Evolutionary conservation across 1,139 yeast genomes (phyloP).

Genomic region (Tardiomyces depauwii): DNA sequence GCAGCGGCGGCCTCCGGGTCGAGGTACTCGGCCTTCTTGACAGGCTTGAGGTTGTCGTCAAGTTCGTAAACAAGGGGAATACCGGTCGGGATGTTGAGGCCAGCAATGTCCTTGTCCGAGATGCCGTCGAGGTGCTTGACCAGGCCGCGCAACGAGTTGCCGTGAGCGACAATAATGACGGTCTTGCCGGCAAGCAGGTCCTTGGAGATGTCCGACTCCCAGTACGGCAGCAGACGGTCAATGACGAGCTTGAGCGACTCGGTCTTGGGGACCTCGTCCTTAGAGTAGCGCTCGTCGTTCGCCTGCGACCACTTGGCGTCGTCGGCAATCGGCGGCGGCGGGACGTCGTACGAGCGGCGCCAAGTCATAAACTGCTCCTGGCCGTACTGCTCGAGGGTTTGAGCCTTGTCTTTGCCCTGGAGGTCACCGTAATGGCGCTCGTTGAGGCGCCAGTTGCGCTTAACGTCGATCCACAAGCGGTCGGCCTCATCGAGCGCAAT

Average conservation of each 20-base stretch:
- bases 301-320: conserved; percentile 74
- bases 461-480: conserved; percentile 83
- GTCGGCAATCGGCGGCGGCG: conserved; percentile 84
- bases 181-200: conserved; percentile 82
- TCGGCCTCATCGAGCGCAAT: conserved; percentile 85
- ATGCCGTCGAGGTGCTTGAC: conserved; percentile 94
- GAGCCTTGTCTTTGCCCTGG: conserved; percentile 98
- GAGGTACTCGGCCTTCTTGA: conserved; percentile 90
- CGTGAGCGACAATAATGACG: conserved; percentile 93
- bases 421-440: conserved; percentile 99
- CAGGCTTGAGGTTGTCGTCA: conserved; percentile 77
- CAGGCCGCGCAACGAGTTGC: conserved; percentile 95
- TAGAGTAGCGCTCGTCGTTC: conserved; percentile 87
- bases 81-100: conserved; percentile 96
- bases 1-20: conserved; percentile 99
- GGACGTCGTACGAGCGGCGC: conserved; percentile 97
- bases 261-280: conserved; percentile 79
- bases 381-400: conserved; percentile 80
- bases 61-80: conserved; percentile 96
- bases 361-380: conserved; percentile 89
- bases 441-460: conserved; percentile 95
- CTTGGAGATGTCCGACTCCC: conserved; percentile 87
- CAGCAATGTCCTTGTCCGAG: conserved; percentile 87
- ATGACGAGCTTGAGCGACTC: conserved; percentile 93
- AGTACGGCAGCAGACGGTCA: conserved; percentile 95